Evolutionary conservation across 1,284 basidiomycete species (phyloP), one percentile per base, ranked within the genome.

Genomic region (Apiotrichum akiyoshidainum): DNA sequence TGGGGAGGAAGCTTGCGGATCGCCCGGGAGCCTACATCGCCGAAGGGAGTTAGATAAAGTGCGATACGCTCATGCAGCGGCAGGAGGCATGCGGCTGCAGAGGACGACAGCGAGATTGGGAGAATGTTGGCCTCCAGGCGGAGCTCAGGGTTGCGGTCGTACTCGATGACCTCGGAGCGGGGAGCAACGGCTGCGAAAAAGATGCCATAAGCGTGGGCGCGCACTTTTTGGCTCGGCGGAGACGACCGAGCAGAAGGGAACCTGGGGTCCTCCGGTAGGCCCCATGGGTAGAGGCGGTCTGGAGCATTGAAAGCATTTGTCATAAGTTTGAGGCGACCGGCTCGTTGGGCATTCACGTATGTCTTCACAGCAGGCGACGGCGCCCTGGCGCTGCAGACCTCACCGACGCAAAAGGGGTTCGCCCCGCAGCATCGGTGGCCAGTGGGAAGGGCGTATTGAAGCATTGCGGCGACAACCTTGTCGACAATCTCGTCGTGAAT

Each of bases 31-130:
- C 31, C 17, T 2, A 10, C 11, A 5, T 17, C 9, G 3, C 46
- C 46, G 11, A 47, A 22, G 2, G 46, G 31, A 11, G 46, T 5
- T 5, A 47, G 46, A 19, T 47, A 47, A 1, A 47, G 4, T 7
- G 14, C 16, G 46, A 47, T 33, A 31, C 46, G 46, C 46, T 47
- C 46, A 12, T 47, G 46, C 14, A 47, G 46, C 2, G 46, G 46
- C 26, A 47, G 17, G 11, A 47, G 31, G n/a, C 41, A 42, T 10
- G 41, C 41, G n/a, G 14, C n/a, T 39, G 37, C 16, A 39, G 37
- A 39, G 9, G 41, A 10, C 4, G 41, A n/a, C 1, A 10, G 41
- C 14, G 41, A 19, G 14, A 21, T 12, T 12, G n/a, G 41, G 9
- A n/a, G 41, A 17, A 19, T 21, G n/a, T 19, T 12, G 16, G 19